phyloP scores from a whole-genome alignment of 192 early-diverging fungal genomes.

The Entomortierella chlamydospora region DNA sequence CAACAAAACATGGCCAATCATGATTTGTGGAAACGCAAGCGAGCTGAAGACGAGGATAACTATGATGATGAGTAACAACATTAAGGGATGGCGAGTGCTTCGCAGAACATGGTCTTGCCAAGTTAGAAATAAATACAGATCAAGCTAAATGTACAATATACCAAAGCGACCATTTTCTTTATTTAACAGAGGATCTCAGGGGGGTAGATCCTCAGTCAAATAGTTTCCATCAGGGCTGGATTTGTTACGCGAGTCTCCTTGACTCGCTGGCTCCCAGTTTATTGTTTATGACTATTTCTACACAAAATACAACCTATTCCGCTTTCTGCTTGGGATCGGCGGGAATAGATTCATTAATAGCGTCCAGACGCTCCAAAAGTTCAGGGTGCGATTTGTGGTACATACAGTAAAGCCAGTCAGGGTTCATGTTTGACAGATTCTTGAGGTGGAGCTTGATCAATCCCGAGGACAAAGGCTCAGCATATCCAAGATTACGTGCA shows the following conservation, averaged over 20 bases:
- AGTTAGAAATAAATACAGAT: too few species aligned
- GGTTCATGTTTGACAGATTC: slow-evolving; percentile 89
- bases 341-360: slow-evolving; percentile 32
- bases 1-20: slow-evolving; percentile 51
- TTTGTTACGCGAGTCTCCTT: too few species aligned
- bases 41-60: slow-evolving; percentile 37
- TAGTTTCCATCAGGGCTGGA: too few species aligned
- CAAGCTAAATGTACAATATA: too few species aligned
- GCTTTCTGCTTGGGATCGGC: too few species aligned
- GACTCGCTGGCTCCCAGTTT: too few species aligned
- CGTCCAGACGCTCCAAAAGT: slow-evolving; percentile 86
- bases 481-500: slow-evolving; percentile 87
- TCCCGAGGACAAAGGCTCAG: slow-evolving; percentile 73
- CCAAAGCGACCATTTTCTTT: too few species aligned
- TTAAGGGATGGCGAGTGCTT: background rate
- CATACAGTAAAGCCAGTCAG: slow-evolving; percentile 89
- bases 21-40: slow-evolving; percentile 50
- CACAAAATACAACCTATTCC: too few species aligned
- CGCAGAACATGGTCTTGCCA: too few species aligned
- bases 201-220: too few species aligned
- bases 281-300: too few species aligned
- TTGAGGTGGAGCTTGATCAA: slow-evolving; percentile 92
- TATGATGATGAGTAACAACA: slow-evolving; percentile 6
- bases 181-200: too few species aligned
- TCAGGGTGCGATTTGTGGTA: slow-evolving; percentile 94